A percentile compares a stretch with the other conserved stretches of the same genome.
These are phyloP conservation scores for Elsinoe perseae DNA, from an alignment of 2,329 filamentous ascomycete genomes.

Conservation along the genomic window DNA sequence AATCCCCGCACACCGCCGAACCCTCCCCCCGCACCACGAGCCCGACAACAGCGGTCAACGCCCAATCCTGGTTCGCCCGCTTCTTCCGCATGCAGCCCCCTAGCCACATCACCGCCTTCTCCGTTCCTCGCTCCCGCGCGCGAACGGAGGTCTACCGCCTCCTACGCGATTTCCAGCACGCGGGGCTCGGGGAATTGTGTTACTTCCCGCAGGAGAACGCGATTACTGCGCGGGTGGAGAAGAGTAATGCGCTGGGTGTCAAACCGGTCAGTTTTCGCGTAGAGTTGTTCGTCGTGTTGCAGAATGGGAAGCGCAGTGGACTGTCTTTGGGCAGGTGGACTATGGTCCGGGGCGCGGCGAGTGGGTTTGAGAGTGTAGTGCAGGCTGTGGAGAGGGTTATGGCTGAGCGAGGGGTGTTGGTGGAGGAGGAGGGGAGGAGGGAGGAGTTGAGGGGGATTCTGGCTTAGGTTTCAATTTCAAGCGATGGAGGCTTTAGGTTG, in stretches of 20 bases:
- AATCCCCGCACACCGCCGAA: conserved; percentile 2
- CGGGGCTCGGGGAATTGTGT: conserved; percentile 70
- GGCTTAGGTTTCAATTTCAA: neutral
- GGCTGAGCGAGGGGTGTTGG: conserved; percentile 55
- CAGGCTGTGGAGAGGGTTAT: conserved; percentile 67
- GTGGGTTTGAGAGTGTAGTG: conserved; percentile 76
- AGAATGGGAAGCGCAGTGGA: conserved; percentile 68
- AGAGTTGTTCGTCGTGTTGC: conserved; percentile 81
- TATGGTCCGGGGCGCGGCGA: conserved; percentile 85
- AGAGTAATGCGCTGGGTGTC: conserved; percentile 70
- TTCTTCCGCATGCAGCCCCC: conserved; percentile 86
- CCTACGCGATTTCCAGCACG: conserved; percentile 66
- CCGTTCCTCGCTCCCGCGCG: conserved; percentile 61
- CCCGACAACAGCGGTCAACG: conserved; percentile 29
- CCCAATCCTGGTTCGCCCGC: conserved; percentile 71
- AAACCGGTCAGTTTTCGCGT: conserved; percentile 83
- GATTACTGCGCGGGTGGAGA: conserved; percentile 68
- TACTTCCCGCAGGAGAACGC: conserved; percentile 72
- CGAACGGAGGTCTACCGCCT: conserved; percentile 69
- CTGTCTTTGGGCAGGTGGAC: conserved; percentile 79
- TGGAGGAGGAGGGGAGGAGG: conserved; percentile 48
- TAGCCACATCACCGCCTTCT: conserved; percentile 65
- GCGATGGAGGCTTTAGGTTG: neutral
- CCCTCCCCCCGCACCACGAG: conserved; percentile 16
- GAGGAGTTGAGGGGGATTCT: conserved; percentile 38